Conservation (phyloP, 2,329 filamentous ascomycete genomes). For the Colletotrichum tamarilloi region DNA sequence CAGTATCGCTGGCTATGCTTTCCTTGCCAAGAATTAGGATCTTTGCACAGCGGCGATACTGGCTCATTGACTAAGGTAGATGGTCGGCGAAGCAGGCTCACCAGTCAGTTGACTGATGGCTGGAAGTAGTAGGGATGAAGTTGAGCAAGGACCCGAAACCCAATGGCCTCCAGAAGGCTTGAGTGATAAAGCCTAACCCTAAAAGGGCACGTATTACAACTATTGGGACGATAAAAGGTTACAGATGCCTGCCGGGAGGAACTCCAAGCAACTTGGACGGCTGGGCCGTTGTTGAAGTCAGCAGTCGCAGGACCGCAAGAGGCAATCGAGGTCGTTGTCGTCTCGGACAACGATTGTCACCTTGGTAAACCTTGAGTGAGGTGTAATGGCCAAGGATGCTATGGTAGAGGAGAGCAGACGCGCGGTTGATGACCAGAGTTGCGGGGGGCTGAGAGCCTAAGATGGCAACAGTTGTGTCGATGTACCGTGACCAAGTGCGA, state of each 20-base stretch:
- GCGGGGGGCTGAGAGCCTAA: not conserved
- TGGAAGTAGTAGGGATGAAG: constrained; percentile 12
- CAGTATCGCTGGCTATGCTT: not conserved
- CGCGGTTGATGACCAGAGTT: not conserved
- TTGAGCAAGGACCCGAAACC: constrained; percentile 16
- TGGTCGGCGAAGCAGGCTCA: not conserved
- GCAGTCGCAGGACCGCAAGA: not conserved
- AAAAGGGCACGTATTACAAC: not conserved
- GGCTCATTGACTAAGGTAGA: not conserved
- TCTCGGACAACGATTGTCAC: not conserved
- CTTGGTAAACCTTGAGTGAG: not conserved
- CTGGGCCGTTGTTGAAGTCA: constrained; percentile 7
- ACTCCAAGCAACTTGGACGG: constrained; percentile 11
- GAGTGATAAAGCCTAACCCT: constrained; percentile 9
- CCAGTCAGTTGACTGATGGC: not conserved
- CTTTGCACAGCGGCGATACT: not conserved
- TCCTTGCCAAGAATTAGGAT: not conserved
- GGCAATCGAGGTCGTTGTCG: not conserved
- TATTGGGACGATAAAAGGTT: constrained; percentile 28
- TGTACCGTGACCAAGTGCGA: not conserved
- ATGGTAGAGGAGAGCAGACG: not conserved
- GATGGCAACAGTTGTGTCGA: constrained; percentile 1
- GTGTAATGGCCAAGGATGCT: not conserved
- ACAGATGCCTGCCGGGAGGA: constrained; percentile 15
- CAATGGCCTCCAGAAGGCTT: not conserved